phyloP scores from a whole-genome alignment of 768 basidiomycete genomes.

The Tremella fuciformis region DNA sequence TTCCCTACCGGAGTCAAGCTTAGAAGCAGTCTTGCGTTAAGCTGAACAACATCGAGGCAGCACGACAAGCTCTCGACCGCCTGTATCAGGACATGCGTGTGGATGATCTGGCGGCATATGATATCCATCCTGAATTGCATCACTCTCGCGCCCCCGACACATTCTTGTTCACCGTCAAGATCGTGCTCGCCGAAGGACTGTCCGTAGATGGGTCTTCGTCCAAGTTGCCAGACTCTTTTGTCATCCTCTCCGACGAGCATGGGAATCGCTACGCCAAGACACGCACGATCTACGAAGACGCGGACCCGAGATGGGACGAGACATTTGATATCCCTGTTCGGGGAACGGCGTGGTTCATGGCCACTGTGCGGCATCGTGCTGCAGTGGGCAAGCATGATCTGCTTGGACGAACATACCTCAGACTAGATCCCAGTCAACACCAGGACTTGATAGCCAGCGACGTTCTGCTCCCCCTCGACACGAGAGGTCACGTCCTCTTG shows the following conservation, averaged over 20 bases:
- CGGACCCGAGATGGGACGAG: slow-evolving; percentile 95
- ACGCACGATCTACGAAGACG: slow-evolving; percentile 86
- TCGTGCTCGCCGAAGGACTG: slow-evolving; percentile 86
- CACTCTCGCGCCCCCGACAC: slow-evolving; percentile 21
- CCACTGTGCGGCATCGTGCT: slow-evolving; percentile 85
- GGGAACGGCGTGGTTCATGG: slow-evolving; percentile 94
- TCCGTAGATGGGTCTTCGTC: slow-evolving; percentile 70
- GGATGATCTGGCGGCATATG: slow-evolving; percentile 64
- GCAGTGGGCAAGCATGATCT: slow-evolving; percentile 84
- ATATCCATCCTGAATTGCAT: slow-evolving; percentile 5
- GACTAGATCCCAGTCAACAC: slow-evolving; percentile 82
- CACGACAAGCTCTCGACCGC: slow-evolving; percentile 82
- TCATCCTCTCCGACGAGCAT: slow-evolving; percentile 88
- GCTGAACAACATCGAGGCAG: slow-evolving; percentile 93
- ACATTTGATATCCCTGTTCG: slow-evolving; percentile 93
- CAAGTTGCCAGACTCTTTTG: slow-evolving; percentile 84
- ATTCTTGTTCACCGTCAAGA: slow-evolving; percentile 90
- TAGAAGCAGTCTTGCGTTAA: slow-evolving; percentile 78
- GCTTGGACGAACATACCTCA: slow-evolving; percentile 85
- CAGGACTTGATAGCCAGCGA: slow-evolving; percentile 88
- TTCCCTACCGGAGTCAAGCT: not conserved
- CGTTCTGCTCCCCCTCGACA: slow-evolving; percentile 85
- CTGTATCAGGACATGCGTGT: slow-evolving; percentile 90
- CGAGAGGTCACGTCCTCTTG: slow-evolving; percentile 75
- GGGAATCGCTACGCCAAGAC: slow-evolving; percentile 90